phyloP scores from a whole-genome alignment of 139 green algal genomes.

The Closterium sp. region DNA sequence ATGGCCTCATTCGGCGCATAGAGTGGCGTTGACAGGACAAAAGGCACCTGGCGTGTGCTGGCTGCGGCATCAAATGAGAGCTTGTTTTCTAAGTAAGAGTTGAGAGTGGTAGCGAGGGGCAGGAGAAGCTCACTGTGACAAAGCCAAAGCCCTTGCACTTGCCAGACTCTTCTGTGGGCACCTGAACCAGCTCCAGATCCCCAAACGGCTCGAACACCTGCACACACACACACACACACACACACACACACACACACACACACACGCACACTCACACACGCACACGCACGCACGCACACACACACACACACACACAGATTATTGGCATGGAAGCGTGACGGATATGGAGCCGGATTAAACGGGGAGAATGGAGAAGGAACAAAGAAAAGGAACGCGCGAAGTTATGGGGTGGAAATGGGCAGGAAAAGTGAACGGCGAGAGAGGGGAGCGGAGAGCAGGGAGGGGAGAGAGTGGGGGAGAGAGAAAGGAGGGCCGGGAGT shows the following conservation, averaged over 20 bases:
- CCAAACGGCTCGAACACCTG: slow-evolving; percentile 86
- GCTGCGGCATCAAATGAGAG: too few relatives aligned
- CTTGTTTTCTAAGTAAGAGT: too few relatives aligned
- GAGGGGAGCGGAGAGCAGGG: neutral
- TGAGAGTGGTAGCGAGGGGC: too few relatives aligned
- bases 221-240: neutral
- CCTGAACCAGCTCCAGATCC: slow-evolving; percentile 64
- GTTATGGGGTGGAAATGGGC: neutral
- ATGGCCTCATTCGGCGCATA: too few relatives aligned
- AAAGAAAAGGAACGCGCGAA: neutral
- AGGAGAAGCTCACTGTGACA: slow-evolving; percentile 54
- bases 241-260: neutral
- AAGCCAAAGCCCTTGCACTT: slow-evolving; percentile 65
- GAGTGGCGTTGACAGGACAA: too few relatives aligned
- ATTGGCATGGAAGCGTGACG: too few relatives aligned
- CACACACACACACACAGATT: neutral
- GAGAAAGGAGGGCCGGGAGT: neutral
- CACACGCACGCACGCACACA: neutral
- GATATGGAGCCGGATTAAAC: too few relatives aligned
- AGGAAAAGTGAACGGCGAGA: neutral
- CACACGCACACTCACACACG: neutral
- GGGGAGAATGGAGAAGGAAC: too few relatives aligned
- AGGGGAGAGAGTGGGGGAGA: neutral
- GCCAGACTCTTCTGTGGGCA: slow-evolving; percentile 65
- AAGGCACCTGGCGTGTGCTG: too few relatives aligned